These are phyloP conservation scores for Fusarium sambucinum DNA, from an alignment of 2,329 filamentous ascomycete species.

Conservation along the genomic window DNA sequence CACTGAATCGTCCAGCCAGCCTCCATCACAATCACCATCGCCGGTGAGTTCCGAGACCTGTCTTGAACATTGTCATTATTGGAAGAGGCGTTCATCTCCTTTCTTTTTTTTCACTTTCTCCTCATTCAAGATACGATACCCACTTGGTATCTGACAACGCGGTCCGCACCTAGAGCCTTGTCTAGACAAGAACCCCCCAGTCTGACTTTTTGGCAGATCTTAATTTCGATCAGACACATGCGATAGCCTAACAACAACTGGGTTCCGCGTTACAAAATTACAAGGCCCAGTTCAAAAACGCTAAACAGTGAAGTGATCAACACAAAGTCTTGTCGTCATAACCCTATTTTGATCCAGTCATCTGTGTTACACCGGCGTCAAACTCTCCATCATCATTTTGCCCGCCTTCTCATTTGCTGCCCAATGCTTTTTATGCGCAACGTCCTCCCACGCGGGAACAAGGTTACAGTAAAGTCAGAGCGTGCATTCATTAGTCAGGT, in stretches of 20 bases:
- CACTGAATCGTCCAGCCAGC: conserved; percentile 6
- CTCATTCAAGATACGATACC: too few relatives aligned
- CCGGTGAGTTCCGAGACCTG: background rate
- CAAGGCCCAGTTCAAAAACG: too few relatives aligned
- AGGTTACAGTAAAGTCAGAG: background rate
- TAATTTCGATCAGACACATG: conserved; percentile 22
- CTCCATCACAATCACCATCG: background rate
- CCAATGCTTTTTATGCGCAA: background rate
- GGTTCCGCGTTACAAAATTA: too few relatives aligned
- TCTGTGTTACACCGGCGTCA: conserved; percentile 6
- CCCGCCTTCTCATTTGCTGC: background rate
- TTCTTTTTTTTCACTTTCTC: too few relatives aligned
- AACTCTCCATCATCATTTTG: background rate
- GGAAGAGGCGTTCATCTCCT: background rate
- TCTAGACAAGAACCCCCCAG: background rate
- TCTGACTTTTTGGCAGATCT: conserved; percentile 18
- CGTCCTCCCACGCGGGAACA: conserved; percentile 6
- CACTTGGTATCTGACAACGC: background rate
- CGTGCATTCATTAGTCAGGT: background rate
- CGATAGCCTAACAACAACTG: too few relatives aligned
- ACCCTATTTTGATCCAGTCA: background rate
- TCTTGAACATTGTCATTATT: background rate
- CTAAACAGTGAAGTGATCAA: conserved; percentile 16
- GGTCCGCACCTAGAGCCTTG: background rate
- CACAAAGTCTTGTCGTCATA: conserved; percentile 30